Base-by-base conservation (phyloP, 129 eudicot species). In the Ambrosia artemisiifolia region DNA sequence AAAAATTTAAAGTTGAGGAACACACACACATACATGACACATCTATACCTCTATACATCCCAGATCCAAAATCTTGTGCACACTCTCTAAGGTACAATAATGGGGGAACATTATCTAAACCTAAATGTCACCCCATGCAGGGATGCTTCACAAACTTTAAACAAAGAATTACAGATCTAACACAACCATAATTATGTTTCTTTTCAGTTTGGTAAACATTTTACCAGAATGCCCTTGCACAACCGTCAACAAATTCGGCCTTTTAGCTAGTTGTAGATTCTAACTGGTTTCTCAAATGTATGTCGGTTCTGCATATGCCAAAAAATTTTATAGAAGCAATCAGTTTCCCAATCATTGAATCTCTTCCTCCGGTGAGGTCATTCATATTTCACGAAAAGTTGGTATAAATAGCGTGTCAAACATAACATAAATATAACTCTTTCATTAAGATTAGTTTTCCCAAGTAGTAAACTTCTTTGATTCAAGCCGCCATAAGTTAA, bases 271-370 rank as follows among this genome's bases (percentile, higher is more conserved):
- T 90, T 90, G 83, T 87, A 90, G 78, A 90, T 90, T 77, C 78
- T 83, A 42, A 90, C 94, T 4, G 96, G 91, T 78, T 90, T 90
- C 82, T 90, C 96, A 69, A 64, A 90, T n/a, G 89, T 79, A 77
- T 87, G 96, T 46, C 95, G 95, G 67, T 87, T 90, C 96, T 90
- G 87, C 87, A 69, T 69, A 34, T 11, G 10, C 43, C 63, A 56
- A 32, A 32, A n/a, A 51, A 17, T 6, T 51, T 14, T 14, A 49
- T 49, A 49, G 5, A 49, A 13, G 16, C 2, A 51, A 2, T 40
- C 44, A 40, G 44, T 24, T 40, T 10, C 44, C 44, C 44, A 40
- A 40, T 6, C 11, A 10, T 40, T 40, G 11, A 40, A 6, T 40
- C 44, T 40, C 7, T 40, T 40, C 11, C 9, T 8, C 9, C 44